phyloP scores from a whole-genome alignment of 257 asterid species.

The Solanum ahanhuiri region DNA sequence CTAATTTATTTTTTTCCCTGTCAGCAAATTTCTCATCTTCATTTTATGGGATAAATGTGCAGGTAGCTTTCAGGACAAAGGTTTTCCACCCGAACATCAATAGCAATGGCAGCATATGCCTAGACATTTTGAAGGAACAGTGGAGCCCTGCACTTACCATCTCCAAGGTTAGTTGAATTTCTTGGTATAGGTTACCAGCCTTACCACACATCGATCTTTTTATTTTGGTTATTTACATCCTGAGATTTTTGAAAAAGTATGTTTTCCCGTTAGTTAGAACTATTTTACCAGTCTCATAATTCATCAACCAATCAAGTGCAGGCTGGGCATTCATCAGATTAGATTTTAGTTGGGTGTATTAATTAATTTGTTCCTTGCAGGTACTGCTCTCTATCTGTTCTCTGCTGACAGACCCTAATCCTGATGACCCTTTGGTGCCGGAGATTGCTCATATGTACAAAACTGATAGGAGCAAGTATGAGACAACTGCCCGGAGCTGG shows the following conservation, averaged over 20 bases:
- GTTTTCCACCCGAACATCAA: slow-evolving; percentile 5
- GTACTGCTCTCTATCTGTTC: slow-evolving; percentile 9
- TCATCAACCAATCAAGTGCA: not conserved
- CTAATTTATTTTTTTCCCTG: not conserved
- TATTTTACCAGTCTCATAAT: not conserved
- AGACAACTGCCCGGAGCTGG: slow-evolving; percentile 7
- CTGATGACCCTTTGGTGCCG: slow-evolving; percentile 4
- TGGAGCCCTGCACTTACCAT: slow-evolving; percentile 3
- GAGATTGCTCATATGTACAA: slow-evolving; percentile 5
- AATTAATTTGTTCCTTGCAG: not conserved
- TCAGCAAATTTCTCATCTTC: not conserved
- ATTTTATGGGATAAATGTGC: not conserved
- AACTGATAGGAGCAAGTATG: slow-evolving; percentile 1
- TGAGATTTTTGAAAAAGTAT: not conserved
- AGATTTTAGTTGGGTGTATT: not conserved
- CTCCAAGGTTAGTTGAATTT: not conserved
- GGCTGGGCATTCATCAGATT: not conserved
- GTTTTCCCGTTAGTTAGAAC: too few relatives aligned
- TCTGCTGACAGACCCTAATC: slow-evolving; percentile 7
- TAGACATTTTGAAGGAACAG: slow-evolving; percentile 1
- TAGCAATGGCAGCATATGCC: not conserved
- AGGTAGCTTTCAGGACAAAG: not conserved
- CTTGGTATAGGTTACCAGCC: not conserved
- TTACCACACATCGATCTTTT: not conserved
- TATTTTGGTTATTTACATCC: not conserved